Evolutionary conservation across 352 stramenopile species (phyloP), one percentile per base, ranked within the genome.

Genomic region (Peronospora destructor): DNA sequence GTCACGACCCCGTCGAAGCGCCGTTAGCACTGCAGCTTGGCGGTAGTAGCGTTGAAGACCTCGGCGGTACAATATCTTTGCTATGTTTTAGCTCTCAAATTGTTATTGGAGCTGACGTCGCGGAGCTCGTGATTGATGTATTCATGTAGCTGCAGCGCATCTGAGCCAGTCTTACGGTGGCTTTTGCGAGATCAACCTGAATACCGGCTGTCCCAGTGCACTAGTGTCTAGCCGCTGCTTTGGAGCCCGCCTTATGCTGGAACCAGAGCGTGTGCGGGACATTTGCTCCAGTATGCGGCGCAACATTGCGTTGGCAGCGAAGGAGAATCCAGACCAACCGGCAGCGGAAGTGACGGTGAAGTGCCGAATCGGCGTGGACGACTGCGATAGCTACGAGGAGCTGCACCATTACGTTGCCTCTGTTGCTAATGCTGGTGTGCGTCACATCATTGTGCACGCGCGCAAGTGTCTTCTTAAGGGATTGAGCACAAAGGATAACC

Each of bases 391-490:
- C 56, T 94, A 94, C 66, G 80, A 95, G 34, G 73, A 92, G 45
- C 71, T 99, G 12, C 76, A 91, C 28, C 57, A 87, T 16, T 99
- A 99, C 59, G 83, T 99, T 34, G 63, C 80, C 38, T 93, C 75
- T 4, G 91, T 99, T 1, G 79, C 82, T 8, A 71, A 72, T 41
- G 79, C 84, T 5, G 86, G 93, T 26, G 94, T 98, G 14, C 91
- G 67, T 0, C 93, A 98, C 60, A 99, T 99, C 64, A 92, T 97
- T 39, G 75, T 99, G 11, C 97, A 99, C 60, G 96, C 96, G 16
- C 89, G 97, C 41, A 99, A 99, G 63, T 98, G 95, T 29, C 74
- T 98, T 7, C 72, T 99, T 17, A 97, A 97, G 16, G 95, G 90
- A 12, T 84, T 94, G 41, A 98, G 84, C 59, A 94, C 97, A 10